Evolutionary conservation across 371 early-diverging fungal species (phyloP), one percentile per base, ranked within the genome.

Genomic region (Apophysomyces sp.): DNA sequence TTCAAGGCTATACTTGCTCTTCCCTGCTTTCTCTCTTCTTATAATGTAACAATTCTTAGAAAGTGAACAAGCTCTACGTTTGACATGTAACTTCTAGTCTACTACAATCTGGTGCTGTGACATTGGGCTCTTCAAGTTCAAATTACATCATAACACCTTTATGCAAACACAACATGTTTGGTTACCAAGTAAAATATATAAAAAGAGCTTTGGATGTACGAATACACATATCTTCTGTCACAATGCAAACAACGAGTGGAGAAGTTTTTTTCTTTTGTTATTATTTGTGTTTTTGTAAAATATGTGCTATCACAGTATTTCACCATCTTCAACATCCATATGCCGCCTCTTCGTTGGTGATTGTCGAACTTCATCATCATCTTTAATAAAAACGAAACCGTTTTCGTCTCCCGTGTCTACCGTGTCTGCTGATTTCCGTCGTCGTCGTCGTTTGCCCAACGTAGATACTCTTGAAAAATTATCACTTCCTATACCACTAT

Each of bases 351-450:
- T 44, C 26, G 49, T 9, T 16, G 49, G 21, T n/a, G 49, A 44
- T 21, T 44, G 49, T n/a, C 49, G 49, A 5, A 44, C 34, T 53
- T 60, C 52, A 34, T 56, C 69, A n/a, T 66, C 63, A 40, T 60
- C 63, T 28, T 58, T 58, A 24, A 65, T 65, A 13, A 54, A 52
- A 15, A 62, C 54, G n/a, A 67, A 61, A 11, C 57, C 62, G 34
- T 61, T 64, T 27, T 67, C 62, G 39, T 64, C 65, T 32, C 16
- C 41, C 21, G 51, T 31, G 18, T 71, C 65, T 32, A 24, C 41
- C 21, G 51, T 31, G 18, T 71, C 58, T 27, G 27, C 49, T 31
- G 62, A 24, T 67, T 52, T 30, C 29, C 55, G 28, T 60, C 39
- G 24, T 16, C 39, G 24, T 16, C 26, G 39, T 37, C 63, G 26